phyloP scores from a whole-genome alignment of 495 filamentous ascomycete species.

The Tuber melanosporum region DNA sequence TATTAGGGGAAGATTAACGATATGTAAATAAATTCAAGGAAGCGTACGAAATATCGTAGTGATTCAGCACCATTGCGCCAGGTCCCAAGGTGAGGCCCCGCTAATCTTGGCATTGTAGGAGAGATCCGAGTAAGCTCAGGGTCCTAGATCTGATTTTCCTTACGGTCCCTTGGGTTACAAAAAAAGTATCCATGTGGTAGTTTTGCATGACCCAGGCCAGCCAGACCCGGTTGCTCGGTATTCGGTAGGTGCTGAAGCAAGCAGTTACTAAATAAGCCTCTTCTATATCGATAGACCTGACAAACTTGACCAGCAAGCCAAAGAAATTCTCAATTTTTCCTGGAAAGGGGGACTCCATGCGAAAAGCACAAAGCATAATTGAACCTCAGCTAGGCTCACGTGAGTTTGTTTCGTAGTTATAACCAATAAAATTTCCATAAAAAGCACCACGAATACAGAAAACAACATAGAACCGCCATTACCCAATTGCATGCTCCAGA shows the following conservation, averaged over 20 bases:
- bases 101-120: background rate
- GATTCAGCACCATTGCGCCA: background rate
- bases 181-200: background rate
- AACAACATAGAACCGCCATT: background rate
- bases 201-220: background rate
- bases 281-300: background rate
- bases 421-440: background rate
- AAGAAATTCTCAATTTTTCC: background rate
- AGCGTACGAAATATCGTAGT: background rate
- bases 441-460: background rate
- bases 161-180: background rate
- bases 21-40: background rate
- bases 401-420: background rate
- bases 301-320: background rate
- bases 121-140: slow-evolving; percentile 5
- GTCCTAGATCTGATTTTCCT: slow-evolving; percentile 1
- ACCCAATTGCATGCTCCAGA: background rate
- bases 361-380: background rate
- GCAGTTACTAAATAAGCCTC: background rate
- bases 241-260: background rate
- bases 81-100: background rate
- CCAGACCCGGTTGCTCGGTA: background rate
- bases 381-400: background rate
- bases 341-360: background rate
- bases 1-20: background rate